These are phyloP conservation scores for Diaporthe citriasiana DNA, from an alignment of 2,329 filamentous ascomycete species.

Conservation along the genomic window DNA sequence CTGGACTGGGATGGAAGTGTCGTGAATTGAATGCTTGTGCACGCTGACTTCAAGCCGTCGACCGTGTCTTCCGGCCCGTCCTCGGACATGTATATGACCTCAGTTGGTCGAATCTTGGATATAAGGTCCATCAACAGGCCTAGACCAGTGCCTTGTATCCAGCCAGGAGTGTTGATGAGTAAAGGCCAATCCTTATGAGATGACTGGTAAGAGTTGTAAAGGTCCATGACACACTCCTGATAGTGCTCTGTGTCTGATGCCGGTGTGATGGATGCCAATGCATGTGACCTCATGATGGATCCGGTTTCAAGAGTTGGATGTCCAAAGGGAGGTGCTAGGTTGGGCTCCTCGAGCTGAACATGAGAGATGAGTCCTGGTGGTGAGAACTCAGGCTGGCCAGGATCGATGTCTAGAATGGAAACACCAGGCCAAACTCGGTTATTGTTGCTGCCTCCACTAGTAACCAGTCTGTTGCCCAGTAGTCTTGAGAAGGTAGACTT, in stretches of 20 bases:
- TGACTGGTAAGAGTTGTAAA: constrained; percentile 71
- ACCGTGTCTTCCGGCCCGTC: constrained; percentile 72
- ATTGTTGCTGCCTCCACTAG: constrained; percentile 52
- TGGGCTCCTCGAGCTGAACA: constrained; percentile 69
- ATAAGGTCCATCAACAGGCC: constrained; percentile 74
- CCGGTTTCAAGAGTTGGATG: constrained; percentile 61
- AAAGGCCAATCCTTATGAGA: constrained; percentile 65
- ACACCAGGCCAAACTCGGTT: constrained; percentile 54
- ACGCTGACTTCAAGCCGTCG: constrained; percentile 63
- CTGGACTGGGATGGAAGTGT: constrained; percentile 71
- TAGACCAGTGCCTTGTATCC: constrained; percentile 79
- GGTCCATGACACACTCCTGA: constrained; percentile 72
- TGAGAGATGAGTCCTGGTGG: constrained; percentile 79
- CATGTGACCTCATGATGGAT: constrained; percentile 71
- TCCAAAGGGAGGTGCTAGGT: constrained; percentile 77
- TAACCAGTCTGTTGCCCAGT: constrained; percentile 77
- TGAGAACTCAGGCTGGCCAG: constrained; percentile 82
- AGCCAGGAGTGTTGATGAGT: constrained; percentile 81
- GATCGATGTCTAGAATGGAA: constrained; percentile 81
- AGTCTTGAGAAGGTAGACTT: constrained; percentile 82
- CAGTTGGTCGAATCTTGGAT: constrained; percentile 65
- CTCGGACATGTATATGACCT: constrained; percentile 78
- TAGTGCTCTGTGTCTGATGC: constrained; percentile 78
- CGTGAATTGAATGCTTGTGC: constrained; percentile 57
- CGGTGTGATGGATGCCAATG: constrained; percentile 75